Base-by-base conservation (phyloP, 345 rosid species). In the Corchorus capsularis region DNA sequence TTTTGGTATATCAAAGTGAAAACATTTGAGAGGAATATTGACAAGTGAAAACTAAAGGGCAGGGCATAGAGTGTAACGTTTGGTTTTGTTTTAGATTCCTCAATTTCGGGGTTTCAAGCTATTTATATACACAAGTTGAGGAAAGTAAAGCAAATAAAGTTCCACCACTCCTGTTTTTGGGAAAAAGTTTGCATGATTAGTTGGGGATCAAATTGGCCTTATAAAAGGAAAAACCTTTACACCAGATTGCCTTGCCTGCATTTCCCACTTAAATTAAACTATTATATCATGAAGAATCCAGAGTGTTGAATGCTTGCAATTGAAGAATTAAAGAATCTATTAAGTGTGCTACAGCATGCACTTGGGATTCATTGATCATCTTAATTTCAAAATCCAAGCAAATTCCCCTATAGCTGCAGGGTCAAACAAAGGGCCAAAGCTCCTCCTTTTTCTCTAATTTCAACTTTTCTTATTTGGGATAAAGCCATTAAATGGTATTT, bases 281-380 rank as follows among this genome's bases (percentile, higher is more conserved):
- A 53, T 78, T 53, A 53, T 78, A 71, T 71, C 59, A 78, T 5
- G 22, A 56, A 63, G 79, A 77, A 61, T 69, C 71, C 3, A 50
- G 22, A 22, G 41, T n/a, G 6, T 41, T 17, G 67, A 57, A 57
- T 65, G 41, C 27, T 6, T 61, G 65, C 7, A 10, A 13, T 5
- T 3, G 41, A 27, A 32, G 35, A 22, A 60, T 32, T 60, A 22
- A 60, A 20, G 34, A 60, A 27, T 60, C 22, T 27, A 27, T 1
- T 5, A 19, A 8, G 13, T 56, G 43, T 6, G 32, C 22, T 54
- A 6, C 9, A 17, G 27, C 27, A 27, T 1, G 47, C 56, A 16
- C 20, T 59, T 8, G 35, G 63, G 63, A 59, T 59, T 7, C 13
- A 55, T 19, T n/a, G n/a, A n/a, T 9, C 4, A 14, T 6, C 22